Conservation (phyloP, 2,329 filamentous ascomycete genomes). For the Ophioceras dolichostomum region DNA sequence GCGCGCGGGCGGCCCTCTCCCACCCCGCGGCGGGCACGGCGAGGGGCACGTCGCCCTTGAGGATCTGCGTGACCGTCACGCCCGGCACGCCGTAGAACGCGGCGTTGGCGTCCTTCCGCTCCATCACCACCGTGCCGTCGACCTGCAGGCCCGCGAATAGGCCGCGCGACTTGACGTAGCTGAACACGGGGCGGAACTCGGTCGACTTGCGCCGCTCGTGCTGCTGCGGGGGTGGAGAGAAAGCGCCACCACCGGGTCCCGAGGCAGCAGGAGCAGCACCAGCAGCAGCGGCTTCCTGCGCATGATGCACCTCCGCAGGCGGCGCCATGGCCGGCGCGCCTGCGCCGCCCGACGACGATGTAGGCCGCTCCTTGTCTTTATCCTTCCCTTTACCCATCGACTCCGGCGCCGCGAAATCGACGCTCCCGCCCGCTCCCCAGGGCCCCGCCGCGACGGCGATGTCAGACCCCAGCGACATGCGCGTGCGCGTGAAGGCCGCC, state of each 20-base stretch:
- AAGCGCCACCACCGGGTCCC: conserved; percentile 3
- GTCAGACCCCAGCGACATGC: conserved; percentile 68
- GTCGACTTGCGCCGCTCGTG: conserved; percentile 4
- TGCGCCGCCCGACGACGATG: conserved; percentile 54
- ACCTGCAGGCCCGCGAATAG: conserved; percentile 80
- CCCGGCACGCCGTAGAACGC: conserved; percentile 61
- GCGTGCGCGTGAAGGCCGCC: conserved; percentile 61
- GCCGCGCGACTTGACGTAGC: conserved; percentile 78
- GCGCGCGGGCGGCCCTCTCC: conserved; percentile 17
- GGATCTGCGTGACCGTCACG: conserved; percentile 31
- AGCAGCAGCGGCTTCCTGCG: conserved; percentile 4
- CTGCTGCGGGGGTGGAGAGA: conserved; percentile 4
- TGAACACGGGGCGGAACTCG: conserved; percentile 31
- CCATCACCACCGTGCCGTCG: conserved; percentile 77
- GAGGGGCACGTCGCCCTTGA: conserved; percentile 27
- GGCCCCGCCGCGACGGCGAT: conserved; percentile 61
- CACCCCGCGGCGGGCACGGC: conserved; percentile 13
- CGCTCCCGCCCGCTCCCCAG: conserved; percentile 57
- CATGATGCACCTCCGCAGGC: no score
- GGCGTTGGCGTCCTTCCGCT: conserved; percentile 79
- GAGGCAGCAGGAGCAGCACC: background rate
- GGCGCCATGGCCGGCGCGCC: background rate
- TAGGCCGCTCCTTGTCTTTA: conserved; percentile 28
- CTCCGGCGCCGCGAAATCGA: conserved; percentile 41
- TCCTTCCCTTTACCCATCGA: conserved; percentile 9